Evolutionary conservation across 2,329 filamentous ascomycete species (phyloP).

Genomic region (Pseudogymnoascus sp.): DNA sequence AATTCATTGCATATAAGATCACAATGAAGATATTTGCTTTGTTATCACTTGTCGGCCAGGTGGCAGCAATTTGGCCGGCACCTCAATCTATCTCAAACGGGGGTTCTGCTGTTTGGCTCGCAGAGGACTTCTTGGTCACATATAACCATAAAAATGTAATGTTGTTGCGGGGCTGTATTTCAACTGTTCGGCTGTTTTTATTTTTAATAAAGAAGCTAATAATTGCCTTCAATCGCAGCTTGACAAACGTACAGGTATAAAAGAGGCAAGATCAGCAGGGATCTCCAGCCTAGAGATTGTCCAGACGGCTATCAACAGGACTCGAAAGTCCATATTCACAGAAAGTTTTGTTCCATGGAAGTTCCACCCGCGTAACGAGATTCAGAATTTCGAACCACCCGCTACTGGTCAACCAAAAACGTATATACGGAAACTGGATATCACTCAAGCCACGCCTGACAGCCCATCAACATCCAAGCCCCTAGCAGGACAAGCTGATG

Average conservation of each 20-base stretch:
- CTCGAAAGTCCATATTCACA: constrained; percentile 56
- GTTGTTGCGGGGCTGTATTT: constrained; percentile 32
- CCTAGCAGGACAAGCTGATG: constrained; percentile 57
- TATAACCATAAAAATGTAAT: constrained; percentile 51
- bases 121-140: constrained; percentile 42
- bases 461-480: constrained; percentile 49
- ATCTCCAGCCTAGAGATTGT: constrained; percentile 44
- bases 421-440: constrained; percentile 50
- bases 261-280: neutral
- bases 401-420: constrained; percentile 33
- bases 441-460: constrained; percentile 53
- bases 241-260: constrained; percentile 11
- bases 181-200: constrained; percentile 16
- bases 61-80: constrained; percentile 48
- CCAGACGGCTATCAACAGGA: constrained; percentile 48
- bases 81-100: constrained; percentile 45
- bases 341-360: constrained; percentile 72
- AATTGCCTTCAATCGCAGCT: constrained; percentile 18
- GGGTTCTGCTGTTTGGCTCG: constrained; percentile 45
- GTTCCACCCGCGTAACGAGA: constrained; percentile 52
- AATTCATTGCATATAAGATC: neutral
- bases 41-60: constrained; percentile 15
- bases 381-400: constrained; percentile 56
- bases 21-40: constrained; percentile 19
- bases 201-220: constrained; percentile 20